phyloP scores from a whole-genome alignment of 495 filamentous ascomycete species.

The Neurospora tetrasperma region DNA sequence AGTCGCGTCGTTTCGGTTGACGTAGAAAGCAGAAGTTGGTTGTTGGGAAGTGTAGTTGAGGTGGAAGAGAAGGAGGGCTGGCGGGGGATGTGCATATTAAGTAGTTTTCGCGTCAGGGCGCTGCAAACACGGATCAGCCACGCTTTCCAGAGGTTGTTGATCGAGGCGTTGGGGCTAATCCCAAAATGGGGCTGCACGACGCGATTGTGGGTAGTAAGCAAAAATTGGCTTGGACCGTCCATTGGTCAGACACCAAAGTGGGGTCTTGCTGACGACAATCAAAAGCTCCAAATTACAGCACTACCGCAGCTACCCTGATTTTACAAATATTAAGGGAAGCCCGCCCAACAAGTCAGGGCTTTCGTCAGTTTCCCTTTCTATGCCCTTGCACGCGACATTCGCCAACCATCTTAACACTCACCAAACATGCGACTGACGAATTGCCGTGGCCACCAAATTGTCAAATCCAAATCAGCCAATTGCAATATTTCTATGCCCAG shows the following conservation, averaged over 20 bases:
- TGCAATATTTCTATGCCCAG: background rate
- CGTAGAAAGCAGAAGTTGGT: slow-evolving; percentile 21
- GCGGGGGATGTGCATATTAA: slow-evolving; percentile 40
- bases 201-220: slow-evolving; percentile 5
- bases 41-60: slow-evolving; percentile 28
- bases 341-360: background rate
- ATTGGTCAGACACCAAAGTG: background rate
- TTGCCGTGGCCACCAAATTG: background rate
- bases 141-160: slow-evolving; percentile 20
- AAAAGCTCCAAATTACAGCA: background rate
- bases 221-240: background rate
- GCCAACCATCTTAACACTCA: background rate
- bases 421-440: background rate
- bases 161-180: slow-evolving; percentile 32
- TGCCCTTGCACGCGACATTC: background rate
- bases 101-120: slow-evolving; percentile 42
- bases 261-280: background rate
- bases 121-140: slow-evolving; percentile 37
- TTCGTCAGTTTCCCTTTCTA: background rate
- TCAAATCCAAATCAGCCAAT: background rate
- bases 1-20: slow-evolving; percentile 10
- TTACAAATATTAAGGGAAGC: slow-evolving; percentile 12
- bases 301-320: slow-evolving; percentile 12
- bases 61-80: slow-evolving; percentile 25
- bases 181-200: slow-evolving; percentile 16